Evolutionary conservation across 192 early-diverging fungal species (phyloP).

Genomic region (Coemansia aciculifera): DNA sequence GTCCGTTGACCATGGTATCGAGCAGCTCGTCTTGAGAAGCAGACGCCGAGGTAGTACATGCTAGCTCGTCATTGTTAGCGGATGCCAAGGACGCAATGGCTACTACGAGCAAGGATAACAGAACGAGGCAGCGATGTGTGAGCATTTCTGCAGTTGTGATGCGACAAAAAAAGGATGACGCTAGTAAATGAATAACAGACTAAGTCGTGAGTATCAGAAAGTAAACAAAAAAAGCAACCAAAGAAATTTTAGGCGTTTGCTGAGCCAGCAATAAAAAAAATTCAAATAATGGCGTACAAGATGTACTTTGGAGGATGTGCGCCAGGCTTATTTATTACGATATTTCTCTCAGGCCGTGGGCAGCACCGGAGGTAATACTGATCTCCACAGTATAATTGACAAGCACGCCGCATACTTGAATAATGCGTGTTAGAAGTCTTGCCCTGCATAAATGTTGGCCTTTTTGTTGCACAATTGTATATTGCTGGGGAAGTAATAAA

Average conservation of each 20-base stretch:
- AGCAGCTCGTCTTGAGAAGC: not conserved
- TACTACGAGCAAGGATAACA: not conserved
- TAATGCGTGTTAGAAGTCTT: not conserved
- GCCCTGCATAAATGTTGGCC: not conserved
- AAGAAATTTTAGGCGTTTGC: not conserved
- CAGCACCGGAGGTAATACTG: not conserved
- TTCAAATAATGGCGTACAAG: not conserved
- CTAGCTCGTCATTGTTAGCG: not conserved
- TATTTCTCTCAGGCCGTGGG: not conserved
- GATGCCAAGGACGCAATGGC: not conserved
- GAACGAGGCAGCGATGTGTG: not conserved
- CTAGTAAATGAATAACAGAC: not conserved
- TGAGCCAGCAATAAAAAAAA: not conserved
- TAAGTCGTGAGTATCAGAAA: not conserved
- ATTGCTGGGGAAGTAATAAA: slow-evolving; percentile 5
- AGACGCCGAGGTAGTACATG: not conserved
- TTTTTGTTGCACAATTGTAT: not conserved
- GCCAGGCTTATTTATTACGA: not conserved
- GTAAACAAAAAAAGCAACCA: not conserved
- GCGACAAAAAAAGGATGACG: not conserved
- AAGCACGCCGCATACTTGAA: not conserved
- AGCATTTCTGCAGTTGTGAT: slow-evolving; percentile 3
- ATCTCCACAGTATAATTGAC: not conserved
- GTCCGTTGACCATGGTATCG: not conserved
- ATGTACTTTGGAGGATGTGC: not conserved